Percentiles rank a stretch among this genome's conserved stretches.
phyloP scores from a whole-genome alignment of 2,329 filamentous ascomycete genomes.

The Cercospora nicotianae region DNA sequence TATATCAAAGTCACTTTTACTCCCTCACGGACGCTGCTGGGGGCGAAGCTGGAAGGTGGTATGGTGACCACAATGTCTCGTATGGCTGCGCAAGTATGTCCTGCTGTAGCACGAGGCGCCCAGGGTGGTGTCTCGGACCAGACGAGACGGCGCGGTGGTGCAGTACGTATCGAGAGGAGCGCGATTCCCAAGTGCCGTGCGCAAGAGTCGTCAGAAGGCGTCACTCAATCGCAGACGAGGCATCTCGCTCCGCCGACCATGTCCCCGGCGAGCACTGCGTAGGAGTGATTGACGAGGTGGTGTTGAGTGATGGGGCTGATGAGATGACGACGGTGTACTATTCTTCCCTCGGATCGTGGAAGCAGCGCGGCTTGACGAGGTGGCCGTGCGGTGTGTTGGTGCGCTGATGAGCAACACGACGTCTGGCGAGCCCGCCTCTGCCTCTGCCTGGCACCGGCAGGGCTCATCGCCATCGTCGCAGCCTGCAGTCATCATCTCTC shows the following conservation, averaged over 20 bases:
- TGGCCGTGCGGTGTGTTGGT: not conserved
- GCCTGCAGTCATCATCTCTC: not conserved
- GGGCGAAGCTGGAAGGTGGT: not conserved
- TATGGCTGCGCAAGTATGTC: not conserved
- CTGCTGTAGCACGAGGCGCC: not conserved
- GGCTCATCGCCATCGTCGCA: not conserved
- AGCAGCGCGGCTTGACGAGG: not conserved
- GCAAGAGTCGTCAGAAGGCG: conserved; percentile 10
- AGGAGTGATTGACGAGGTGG: no score
- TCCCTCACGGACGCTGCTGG: not conserved
- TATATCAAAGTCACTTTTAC: not conserved
- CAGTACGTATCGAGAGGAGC: not conserved
- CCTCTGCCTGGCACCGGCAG: not conserved
- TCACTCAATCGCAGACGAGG: conserved; percentile 2
- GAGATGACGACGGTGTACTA: no score
- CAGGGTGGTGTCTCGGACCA: not conserved
- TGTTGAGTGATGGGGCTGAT: no score
- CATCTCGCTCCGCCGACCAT: not conserved
- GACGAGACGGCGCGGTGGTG: not conserved
- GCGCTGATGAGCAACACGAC: not conserved
- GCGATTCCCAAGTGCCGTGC: conserved; percentile 3
- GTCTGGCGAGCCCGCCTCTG: not conserved
- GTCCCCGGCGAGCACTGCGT: no score
- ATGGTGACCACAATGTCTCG: no score
- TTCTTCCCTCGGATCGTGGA: no score